phyloP scores from a whole-genome alignment of 352 stramenopile genomes.

The Phytophthora aleatoria region DNA sequence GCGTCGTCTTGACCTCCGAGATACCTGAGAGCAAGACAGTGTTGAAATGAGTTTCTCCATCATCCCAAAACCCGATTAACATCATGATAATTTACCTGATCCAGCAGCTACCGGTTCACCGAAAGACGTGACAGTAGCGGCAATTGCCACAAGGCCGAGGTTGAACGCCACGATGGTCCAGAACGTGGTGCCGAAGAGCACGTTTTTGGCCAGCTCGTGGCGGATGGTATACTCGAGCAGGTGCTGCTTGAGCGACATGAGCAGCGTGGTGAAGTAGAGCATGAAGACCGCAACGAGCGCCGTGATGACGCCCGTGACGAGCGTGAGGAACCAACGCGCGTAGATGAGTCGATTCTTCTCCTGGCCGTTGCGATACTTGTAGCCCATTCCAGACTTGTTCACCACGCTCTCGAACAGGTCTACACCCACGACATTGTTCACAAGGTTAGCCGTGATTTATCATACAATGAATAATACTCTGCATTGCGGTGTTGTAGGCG shows the following conservation, averaged over 20 bases:
- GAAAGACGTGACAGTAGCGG: constrained; percentile 76
- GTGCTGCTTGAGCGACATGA: constrained; percentile 74
- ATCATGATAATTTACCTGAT: constrained; percentile 46
- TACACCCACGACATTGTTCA: constrained; percentile 22
- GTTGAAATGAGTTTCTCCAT: background rate
- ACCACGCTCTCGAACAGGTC: constrained; percentile 89
- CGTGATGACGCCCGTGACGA: constrained; percentile 75
- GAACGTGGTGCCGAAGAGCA: constrained; percentile 79
- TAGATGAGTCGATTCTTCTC: constrained; percentile 82
- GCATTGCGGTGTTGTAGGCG: background rate
- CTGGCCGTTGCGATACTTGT: constrained; percentile 82
- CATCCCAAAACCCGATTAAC: no score
- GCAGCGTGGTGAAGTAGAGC: constrained; percentile 77
- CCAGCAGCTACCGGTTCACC: constrained; percentile 77
- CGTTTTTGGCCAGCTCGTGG: constrained; percentile 57
- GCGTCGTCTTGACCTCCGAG: constrained; percentile 92
- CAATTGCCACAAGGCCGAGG: constrained; percentile 68
- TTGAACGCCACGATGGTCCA: constrained; percentile 76
- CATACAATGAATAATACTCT: background rate
- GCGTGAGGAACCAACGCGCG: constrained; percentile 81
- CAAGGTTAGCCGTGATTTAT: constrained; percentile 2
- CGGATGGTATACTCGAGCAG: constrained; percentile 68
- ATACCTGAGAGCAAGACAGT: constrained; percentile 59
- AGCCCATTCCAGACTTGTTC: constrained; percentile 84
- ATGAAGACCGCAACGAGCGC: constrained; percentile 79